A percentile compares a stretch with the other conserved stretches of the same genome.
Evolutionary conservation across 192 early-diverging fungal genomes (phyloP).

Genomic region (Glomus cerebriforme): DNA sequence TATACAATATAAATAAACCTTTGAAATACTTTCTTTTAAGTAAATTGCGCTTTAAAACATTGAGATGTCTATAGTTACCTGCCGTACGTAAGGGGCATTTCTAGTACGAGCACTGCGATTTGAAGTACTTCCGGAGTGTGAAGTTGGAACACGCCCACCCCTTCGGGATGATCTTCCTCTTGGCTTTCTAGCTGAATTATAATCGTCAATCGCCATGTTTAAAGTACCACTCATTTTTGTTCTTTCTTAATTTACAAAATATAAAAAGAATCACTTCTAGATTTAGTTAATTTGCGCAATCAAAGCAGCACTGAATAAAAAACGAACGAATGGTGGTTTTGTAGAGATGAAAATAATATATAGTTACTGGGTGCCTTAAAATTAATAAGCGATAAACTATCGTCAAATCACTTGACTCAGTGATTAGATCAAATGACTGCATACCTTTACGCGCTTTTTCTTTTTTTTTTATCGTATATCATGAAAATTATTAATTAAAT

Average conservation of each 20-base stretch:
- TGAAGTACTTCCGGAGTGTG: neutral
- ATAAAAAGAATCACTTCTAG: neutral
- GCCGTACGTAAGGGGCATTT: constrained; percentile 27
- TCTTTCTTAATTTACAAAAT: too few relatives aligned
- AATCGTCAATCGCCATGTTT: constrained; percentile 29
- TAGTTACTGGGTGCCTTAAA: neutral
- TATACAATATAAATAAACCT: neutral
- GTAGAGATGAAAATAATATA: neutral
- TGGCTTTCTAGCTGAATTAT: neutral
- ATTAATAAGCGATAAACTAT: too few relatives aligned
- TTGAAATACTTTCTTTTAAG: neutral
- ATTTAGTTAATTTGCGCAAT: neutral
- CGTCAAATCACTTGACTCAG: too few relatives aligned
- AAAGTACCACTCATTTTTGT: constrained; percentile 17
- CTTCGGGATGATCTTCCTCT: constrained; percentile 11
- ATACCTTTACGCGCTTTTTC: too few relatives aligned
- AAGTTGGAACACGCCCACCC: neutral
- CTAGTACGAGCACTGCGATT: constrained; percentile 5
- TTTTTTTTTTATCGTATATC: too few relatives aligned
- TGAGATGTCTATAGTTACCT: constrained; percentile 3
- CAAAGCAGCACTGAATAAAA: neutral
- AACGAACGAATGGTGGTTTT: neutral
- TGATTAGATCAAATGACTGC: too few relatives aligned
- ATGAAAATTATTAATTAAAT: neutral
- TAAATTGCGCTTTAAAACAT: neutral